Percentiles rank a stretch among this genome's conserved stretches.
phyloP scores from a whole-genome alignment of 306 rosid genomes.

The Inga oerstediana region DNA sequence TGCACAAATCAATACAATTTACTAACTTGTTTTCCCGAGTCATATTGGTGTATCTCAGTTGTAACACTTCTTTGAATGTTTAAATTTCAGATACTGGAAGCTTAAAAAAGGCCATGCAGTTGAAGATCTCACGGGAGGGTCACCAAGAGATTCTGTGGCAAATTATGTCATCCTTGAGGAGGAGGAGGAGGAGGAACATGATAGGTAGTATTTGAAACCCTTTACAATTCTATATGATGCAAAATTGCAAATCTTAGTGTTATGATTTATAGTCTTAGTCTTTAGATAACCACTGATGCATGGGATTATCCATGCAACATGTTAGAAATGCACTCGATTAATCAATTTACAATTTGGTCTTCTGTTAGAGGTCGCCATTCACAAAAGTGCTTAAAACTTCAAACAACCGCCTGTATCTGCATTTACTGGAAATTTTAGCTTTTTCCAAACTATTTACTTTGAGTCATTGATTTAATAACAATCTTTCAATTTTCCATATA shows the following conservation, averaged over 20 bases:
- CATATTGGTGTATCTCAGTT: neutral
- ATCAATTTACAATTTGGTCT: neutral
- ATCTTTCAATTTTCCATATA: neutral
- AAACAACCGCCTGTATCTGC: neutral
- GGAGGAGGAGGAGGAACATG: constrained; percentile 66
- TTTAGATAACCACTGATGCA: neutral
- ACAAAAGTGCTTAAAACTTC: neutral
- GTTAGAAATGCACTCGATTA: neutral
- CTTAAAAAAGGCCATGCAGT: constrained; percentile 55
- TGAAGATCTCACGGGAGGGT: constrained; percentile 45
- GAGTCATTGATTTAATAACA: neutral
- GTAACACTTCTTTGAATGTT: constrained; percentile 13
- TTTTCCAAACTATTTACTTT: neutral
- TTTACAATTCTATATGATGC: neutral
- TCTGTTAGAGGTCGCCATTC: neutral
- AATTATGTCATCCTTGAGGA: constrained; percentile 94
- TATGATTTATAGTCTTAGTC: neutral
- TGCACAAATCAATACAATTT: neutral
- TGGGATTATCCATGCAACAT: neutral
- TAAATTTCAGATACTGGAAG: constrained; percentile 68
- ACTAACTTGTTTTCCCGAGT: constrained; percentile 1
- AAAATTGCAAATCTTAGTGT: constrained; percentile 16
- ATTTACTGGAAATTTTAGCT: neutral
- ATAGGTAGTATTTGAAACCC: constrained; percentile 43
- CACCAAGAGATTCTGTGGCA: constrained; percentile 50